Conservation (phyloP, 805 yeast genomes). For the Ogataea philodendri region DNA sequence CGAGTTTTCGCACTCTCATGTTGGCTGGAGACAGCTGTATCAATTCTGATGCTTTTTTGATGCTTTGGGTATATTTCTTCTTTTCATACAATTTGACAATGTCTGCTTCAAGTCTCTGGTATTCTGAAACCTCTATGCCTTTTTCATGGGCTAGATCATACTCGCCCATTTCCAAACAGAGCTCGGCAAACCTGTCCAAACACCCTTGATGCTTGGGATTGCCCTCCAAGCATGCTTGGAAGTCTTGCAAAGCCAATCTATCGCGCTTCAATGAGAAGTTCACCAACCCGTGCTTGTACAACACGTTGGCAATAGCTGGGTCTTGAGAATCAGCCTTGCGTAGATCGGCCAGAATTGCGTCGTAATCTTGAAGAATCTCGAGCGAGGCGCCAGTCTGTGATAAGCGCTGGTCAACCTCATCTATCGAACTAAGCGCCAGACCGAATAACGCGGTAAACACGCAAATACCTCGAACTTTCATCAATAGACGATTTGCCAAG, state of each 20-base stretch:
- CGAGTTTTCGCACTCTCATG: constrained; percentile 35
- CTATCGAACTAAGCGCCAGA: constrained; percentile 9
- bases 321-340: constrained; percentile 12
- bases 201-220: constrained; percentile 42
- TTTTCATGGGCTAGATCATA: constrained; percentile 36
- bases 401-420: constrained; percentile 17
- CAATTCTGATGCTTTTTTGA: constrained; percentile 34
- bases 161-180: constrained; percentile 53
- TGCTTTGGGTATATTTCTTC: constrained; percentile 28
- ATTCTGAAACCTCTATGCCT: constrained; percentile 5
- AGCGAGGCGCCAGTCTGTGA: constrained; percentile 30
- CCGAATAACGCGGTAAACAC: neutral
- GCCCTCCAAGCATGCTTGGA: constrained; percentile 44
- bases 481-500: no score
- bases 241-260: constrained; percentile 49
- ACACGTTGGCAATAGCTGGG: constrained; percentile 40
- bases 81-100: constrained; percentile 10
- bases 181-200: constrained; percentile 44
- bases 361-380: constrained; percentile 32
- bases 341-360: constrained; percentile 22
- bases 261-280: constrained; percentile 58
- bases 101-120: constrained; percentile 4
- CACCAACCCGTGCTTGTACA: constrained; percentile 60
- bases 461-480: constrained; percentile 3
- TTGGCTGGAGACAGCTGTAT: constrained; percentile 45